Base-by-base conservation (phyloP, 2,329 filamentous ascomycete genomes). In the Dactylellina parvicollis region DNA sequence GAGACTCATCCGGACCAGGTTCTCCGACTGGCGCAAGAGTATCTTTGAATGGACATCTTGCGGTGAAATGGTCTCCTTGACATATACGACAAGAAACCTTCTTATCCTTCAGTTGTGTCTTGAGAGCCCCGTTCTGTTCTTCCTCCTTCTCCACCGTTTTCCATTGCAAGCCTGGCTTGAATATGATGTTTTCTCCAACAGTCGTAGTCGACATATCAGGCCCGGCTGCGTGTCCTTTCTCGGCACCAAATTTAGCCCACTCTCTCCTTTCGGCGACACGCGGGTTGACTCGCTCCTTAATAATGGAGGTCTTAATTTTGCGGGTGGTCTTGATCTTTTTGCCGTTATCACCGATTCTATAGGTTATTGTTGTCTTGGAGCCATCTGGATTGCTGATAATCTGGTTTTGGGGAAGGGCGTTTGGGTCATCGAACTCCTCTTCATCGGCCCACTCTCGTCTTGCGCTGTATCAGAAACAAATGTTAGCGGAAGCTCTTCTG, bases 21-120 rank as follows among this genome's bases (percentile, higher is more conserved):
- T 84, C 83, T 42, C 83, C 83, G 66, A 84, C 82, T 4, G 83
- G 64, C 12, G 62, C 62, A 75, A 82, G 95, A 79, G 94, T 99
- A 82, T 98, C 95, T 86, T 98, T 99, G 89, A 96, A 99, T 34
- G 95, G 95, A 88, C 95, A 99, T 82, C 95, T 90, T 77, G 94
- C 94, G 42, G 95, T 99, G 86, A 98, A 99, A 88, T 99, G 95
- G 86, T 99, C 95, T 81, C 94, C 95, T 81, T 89, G 91, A 85
- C 95, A 99, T 81, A 99, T 98, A 86, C 95, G 91, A 84, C 95
- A 99, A 87, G 98, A 98, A 86, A 99, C 96, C 85, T 97, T 96
- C 88, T 97, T 96, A 85, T 97, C 93, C 88, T 95, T 96, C 80
- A 98, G 86, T 84, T 91, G 90, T 80, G 89, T 87, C 84, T 91